Base-by-base conservation (phyloP, 192 early-diverging fungal species). In the Polychytrium aggregatum region DNA sequence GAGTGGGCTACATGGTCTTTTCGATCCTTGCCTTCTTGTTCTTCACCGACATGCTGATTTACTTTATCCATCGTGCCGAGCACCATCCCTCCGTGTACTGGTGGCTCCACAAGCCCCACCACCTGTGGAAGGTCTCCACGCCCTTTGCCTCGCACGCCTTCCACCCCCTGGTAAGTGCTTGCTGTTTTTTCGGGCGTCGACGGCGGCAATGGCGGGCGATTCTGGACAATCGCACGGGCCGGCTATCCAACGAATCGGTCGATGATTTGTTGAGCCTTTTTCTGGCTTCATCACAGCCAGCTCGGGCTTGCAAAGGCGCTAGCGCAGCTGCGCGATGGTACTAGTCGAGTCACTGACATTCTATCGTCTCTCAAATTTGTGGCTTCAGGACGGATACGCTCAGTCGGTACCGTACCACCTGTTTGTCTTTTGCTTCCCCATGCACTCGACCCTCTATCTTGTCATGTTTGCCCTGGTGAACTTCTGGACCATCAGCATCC, bases 321-420 rank as follows among this genome's bases (percentile, higher is more conserved):
- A n/a, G n/a, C n/a, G n/a, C n/a, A n/a, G n/a, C n/a, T n/a, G n/a
- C n/a, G n/a, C n/a, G n/a, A n/a, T n/a, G n/a, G n/a, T n/a, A n/a
- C n/a, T n/a, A n/a, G n/a, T n/a, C n/a, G n/a, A n/a, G n/a, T n/a
- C n/a, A n/a, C n/a, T n/a, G n/a, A n/a, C n/a, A n/a, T n/a, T n/a
- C n/a, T n/a, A n/a, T n/a, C n/a, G n/a, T n/a, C n/a, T n/a, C n/a
- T n/a, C n/a, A n/a, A n/a, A n/a, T n/a, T n/a, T n/a, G n/a, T n/a
- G n/a, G n/a, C n/a, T n/a, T n/a, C 44, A 76, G 73, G 95, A 98
- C 60, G 95, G 95, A 2, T 96, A 91, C 59, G 42, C 85, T 27
- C 95, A 98, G 64, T 96, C 95, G 11, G 41, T 88, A 5, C 95
- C 95, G n/a, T 92, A 92, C 65, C 95, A 98, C 50, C 17, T 92